Evolutionary conservation across 352 stramenopile genomes (phyloP).

Genomic region (Peronospora destructor): DNA sequence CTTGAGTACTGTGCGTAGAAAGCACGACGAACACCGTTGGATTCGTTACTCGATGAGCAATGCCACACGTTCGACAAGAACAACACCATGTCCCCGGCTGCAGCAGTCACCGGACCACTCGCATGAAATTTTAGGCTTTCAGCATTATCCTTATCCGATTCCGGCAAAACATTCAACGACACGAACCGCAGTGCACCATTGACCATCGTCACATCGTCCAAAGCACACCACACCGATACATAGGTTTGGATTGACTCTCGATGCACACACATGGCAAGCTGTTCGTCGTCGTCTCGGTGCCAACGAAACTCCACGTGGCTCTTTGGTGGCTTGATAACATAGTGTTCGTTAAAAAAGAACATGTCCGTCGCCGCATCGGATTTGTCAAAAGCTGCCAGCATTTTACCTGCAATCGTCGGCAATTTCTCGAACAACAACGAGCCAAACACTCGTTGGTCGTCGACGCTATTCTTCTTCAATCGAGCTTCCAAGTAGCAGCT

Average conservation of each 20-base stretch:
- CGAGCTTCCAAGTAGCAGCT: slow-evolving; percentile 27
- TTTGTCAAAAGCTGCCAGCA: slow-evolving; percentile 11
- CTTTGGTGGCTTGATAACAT: slow-evolving; percentile 58
- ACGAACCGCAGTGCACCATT: slow-evolving; percentile 64
- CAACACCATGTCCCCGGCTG: slow-evolving; percentile 45
- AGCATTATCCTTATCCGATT: not conserved
- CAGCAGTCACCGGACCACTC: slow-evolving; percentile 24
- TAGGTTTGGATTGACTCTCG: slow-evolving; percentile 42
- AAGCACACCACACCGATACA: slow-evolving; percentile 58
- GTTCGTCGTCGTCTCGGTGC: slow-evolving; percentile 71
- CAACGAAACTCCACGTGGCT: slow-evolving; percentile 60
- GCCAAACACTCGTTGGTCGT: slow-evolving; percentile 12
- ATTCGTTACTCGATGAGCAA: slow-evolving; percentile 53
- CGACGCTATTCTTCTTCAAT: slow-evolving; percentile 6
- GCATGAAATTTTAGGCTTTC: slow-evolving; percentile 14
- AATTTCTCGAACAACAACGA: slow-evolving; percentile 43
- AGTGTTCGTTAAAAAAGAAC: slow-evolving; percentile 80
- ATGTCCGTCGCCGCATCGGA: slow-evolving; percentile 1
- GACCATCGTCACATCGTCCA: slow-evolving; percentile 42
- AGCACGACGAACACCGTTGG: slow-evolving; percentile 32
- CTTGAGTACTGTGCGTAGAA: slow-evolving; percentile 72
- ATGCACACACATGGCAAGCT: slow-evolving; percentile 67
- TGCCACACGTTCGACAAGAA: slow-evolving; percentile 75
- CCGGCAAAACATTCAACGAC: slow-evolving; percentile 12
- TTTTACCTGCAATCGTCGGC: slow-evolving; percentile 15